Base-by-base conservation (phyloP, 2,329 filamentous ascomycete genomes). In the Echinosphaeria canescens region DNA sequence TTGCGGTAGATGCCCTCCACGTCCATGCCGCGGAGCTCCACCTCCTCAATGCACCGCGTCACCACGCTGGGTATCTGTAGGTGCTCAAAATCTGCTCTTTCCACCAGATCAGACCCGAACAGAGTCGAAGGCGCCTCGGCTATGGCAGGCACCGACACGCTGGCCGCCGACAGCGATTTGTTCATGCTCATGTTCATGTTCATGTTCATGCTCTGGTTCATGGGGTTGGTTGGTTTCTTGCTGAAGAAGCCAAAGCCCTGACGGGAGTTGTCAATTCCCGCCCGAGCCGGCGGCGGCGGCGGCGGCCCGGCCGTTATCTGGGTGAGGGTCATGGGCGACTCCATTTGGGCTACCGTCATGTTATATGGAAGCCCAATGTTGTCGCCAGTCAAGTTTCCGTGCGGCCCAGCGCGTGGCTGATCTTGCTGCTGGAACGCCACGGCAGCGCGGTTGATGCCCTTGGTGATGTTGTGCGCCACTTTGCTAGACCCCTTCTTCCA, bases 401-500 rank as follows among this genome's bases (percentile, higher is more conserved):
- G 54, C 28, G 54, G 54, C 26, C 56, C 54, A 33, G 52, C 50
- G 37, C 24, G 59, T 28, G 54, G 54, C 26, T 56, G 54, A 33
- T 52, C 50, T 40, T 49, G 67, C 43, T 51, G 60, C 44, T 61
- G 64, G 57, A 63, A 71, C 28, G 74, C 75, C 26, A 73, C 75
- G 31, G 93, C 90, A 5, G 84, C 84, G 29, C 82, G 79, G 49
- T 91, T 92, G 47, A 95, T 71, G 27, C 84, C 82, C 54, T 93
- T 93, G 33, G 78, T 76, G 27, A 95, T 78, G 42, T 84, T 85
- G 49, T 93, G 91, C 15, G 84, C 84, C 39, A 95, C 74, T 29
- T 79, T 84, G 50, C 91, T 85, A 22, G 80, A 80, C 22, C 82
- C 82, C 56, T 90, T 92, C 62, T 93, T 92, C 84, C 88, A 95